Base-by-base conservation (phyloP, 169 alveolate species). In the Babesia divergens region DNA sequence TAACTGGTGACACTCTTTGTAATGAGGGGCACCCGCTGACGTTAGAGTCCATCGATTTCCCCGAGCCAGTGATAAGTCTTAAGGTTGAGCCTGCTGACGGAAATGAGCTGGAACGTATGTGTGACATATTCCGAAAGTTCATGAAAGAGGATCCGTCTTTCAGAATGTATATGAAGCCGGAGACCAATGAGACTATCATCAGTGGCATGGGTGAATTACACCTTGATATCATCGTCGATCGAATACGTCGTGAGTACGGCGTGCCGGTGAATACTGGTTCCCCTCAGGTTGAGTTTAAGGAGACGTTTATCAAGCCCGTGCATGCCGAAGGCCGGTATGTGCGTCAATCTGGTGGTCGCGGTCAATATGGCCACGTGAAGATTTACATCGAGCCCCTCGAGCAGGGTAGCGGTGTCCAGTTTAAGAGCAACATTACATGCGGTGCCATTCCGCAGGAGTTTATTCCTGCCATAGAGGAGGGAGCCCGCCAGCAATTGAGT, bases 191-290 rank as follows among this genome's bases (percentile, higher is more conserved):
- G 47, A 67, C 94, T 20, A 81, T 92, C 44, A 86, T 90, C 46
- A 86, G 93, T 64, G 96, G 99, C 29, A 87, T 94, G 88, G 99
- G 99, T 38, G 99, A 96, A 75, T 89, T 96, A 32, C 98, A 96
- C 76, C 76, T 96, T 74, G 98, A 96, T 80, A 93, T 96, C 53
- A 74, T 94, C 49, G 89, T 94, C 31, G 97, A 96, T 58, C 90
- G 98, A 59, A 84, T 96, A 26, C 86, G 84, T 67, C 89, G 94
- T 22, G 98, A 96, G 80, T 93, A 90, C 83, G 88, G 89, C 40
- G 82, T 94, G 42, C 91, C 91, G 38, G 84, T 92, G 13, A 70
- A 80, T 20, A 81, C 94, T 4, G 98, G 98, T 32, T 86, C 93
- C 56, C 96, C 97, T 54, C 93, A 94, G 84, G 97, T 96, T 13